phyloP scores from a whole-genome alignment of 2,329 filamentous ascomycete genomes.

The Metarhizium humberi region DNA sequence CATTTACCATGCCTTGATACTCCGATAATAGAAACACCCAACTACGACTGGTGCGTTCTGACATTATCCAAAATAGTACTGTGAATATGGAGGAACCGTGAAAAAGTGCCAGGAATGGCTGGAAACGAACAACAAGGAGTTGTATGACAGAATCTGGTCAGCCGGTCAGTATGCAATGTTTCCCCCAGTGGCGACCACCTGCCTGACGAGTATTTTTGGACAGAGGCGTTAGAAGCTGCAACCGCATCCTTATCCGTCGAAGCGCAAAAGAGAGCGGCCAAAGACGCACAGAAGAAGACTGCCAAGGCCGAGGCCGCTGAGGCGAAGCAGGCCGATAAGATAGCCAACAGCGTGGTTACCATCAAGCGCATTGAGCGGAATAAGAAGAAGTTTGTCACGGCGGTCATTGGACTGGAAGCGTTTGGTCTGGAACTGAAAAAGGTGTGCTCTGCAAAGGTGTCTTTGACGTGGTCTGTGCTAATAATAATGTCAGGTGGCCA shows the following conservation, averaged over 20 bases:
- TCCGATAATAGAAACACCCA: background rate
- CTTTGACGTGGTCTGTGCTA: background rate
- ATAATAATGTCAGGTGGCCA: slow-evolving; percentile 54
- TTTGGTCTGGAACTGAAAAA: slow-evolving; percentile 94
- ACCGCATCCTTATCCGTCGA: slow-evolving; percentile 81
- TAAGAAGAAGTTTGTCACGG: slow-evolving; percentile 94
- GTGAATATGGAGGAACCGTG: slow-evolving; percentile 92
- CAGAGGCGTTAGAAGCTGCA: slow-evolving; percentile 74
- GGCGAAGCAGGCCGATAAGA: slow-evolving; percentile 71
- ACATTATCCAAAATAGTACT: slow-evolving; percentile 56
- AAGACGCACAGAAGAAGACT: slow-evolving; percentile 94
- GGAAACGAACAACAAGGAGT: slow-evolving; percentile 57
- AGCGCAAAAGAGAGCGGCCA: slow-evolving; percentile 87
- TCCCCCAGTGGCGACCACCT: background rate
- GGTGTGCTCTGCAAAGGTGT: slow-evolving; percentile 20
- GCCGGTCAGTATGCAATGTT: slow-evolving; percentile 47
- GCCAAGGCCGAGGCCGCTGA: slow-evolving; percentile 86
- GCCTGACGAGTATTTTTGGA: background rate
- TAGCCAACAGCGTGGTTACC: slow-evolving; percentile 71
- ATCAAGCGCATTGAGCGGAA: slow-evolving; percentile 98
- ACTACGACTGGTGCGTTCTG: background rate
- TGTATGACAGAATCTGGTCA: slow-evolving; percentile 79
- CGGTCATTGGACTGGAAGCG: slow-evolving; percentile 80
- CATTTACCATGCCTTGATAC: background rate
- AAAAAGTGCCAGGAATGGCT: slow-evolving; percentile 99